Evolutionary conservation across 1,139 yeast species (phyloP).

Genomic region (Nakaseomyces sp.): DNA sequence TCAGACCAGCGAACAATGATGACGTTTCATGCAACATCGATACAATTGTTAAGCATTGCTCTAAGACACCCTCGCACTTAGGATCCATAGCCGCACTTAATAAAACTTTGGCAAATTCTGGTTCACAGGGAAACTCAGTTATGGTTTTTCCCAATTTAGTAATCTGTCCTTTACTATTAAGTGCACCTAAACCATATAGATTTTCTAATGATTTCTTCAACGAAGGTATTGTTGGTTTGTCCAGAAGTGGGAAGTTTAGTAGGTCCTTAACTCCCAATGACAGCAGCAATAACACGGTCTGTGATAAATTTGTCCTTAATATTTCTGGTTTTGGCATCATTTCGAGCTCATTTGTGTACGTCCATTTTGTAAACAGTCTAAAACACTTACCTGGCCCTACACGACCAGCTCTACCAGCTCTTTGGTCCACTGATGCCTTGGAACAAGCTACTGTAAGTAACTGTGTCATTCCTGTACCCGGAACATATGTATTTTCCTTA

Average conservation of each 20-base stretch:
- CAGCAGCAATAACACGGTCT: slow-evolving; percentile 63
- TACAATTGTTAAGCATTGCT: slow-evolving; percentile 60
- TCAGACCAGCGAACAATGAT: slow-evolving; percentile 52
- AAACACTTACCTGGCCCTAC: slow-evolving; percentile 94
- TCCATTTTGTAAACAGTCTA: slow-evolving; percentile 79
- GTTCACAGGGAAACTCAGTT: slow-evolving; percentile 92
- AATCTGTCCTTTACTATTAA: slow-evolving; percentile 68
- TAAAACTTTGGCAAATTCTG: slow-evolving; percentile 73
- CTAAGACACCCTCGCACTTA: slow-evolving; percentile 41
- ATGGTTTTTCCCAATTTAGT: slow-evolving; percentile 74
- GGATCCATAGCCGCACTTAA: slow-evolving; percentile 48
- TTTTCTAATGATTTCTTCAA: slow-evolving; percentile 70
- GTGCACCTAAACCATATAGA: slow-evolving; percentile 78
- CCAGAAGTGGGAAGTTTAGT: slow-evolving; percentile 79
- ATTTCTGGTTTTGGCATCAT: slow-evolving; percentile 84
- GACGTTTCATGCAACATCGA: slow-evolving; percentile 80
- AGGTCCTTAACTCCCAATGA: slow-evolving; percentile 79
- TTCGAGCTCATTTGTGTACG: slow-evolving; percentile 70
- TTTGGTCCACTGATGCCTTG: slow-evolving; percentile 88
- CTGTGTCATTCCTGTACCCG: slow-evolving; percentile 82
- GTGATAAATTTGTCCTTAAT: slow-evolving; percentile 65
- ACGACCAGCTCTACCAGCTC: slow-evolving; percentile 98
- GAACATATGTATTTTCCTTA: slow-evolving; percentile 75
- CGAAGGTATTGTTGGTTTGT: slow-evolving; percentile 67
- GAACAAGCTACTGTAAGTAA: slow-evolving; percentile 82